A percentile compares a stretch with the other conserved stretches of the same genome.
Evolutionary conservation across 306 rosid species (phyloP).

Genomic region (Mimosa bimucronata): DNA sequence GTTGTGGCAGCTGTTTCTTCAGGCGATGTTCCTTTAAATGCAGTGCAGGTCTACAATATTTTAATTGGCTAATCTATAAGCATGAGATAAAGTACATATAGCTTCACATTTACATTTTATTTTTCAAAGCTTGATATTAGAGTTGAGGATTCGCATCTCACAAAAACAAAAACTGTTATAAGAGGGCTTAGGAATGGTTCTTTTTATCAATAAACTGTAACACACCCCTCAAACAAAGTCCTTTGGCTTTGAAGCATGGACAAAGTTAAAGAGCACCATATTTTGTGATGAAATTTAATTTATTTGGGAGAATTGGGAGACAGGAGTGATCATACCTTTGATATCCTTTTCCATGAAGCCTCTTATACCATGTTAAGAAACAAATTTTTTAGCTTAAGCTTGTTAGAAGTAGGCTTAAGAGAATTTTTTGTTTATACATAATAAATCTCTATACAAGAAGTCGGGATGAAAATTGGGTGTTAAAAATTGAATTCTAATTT

Average conservation of each 20-base stretch:
- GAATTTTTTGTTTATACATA: background rate
- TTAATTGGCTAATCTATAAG: background rate
- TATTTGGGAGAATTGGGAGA: background rate
- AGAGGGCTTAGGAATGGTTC: background rate
- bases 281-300: background rate
- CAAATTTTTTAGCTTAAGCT: background rate
- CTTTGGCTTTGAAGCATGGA: conserved; percentile 1
- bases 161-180: background rate
- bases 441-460: background rate
- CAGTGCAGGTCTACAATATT: conserved; percentile 68
- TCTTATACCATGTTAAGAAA: background rate
- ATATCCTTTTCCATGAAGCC: background rate
- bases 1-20: conserved; percentile 88
- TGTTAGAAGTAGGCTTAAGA: background rate
- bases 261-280: background rate
- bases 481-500: conserved; percentile 5
- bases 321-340: background rate
- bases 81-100: conserved; percentile 23
- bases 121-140: conserved; percentile 23
- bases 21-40: conserved; percentile 89
- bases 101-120: conserved; percentile 6
- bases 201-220: background rate
- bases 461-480: conserved; percentile 21
- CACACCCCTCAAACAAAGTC: background rate
- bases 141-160: background rate